These are phyloP conservation scores for Globisporangium uncinulatum DNA, from an alignment of 352 stramenopile species.

Conservation along the genomic window DNA sequence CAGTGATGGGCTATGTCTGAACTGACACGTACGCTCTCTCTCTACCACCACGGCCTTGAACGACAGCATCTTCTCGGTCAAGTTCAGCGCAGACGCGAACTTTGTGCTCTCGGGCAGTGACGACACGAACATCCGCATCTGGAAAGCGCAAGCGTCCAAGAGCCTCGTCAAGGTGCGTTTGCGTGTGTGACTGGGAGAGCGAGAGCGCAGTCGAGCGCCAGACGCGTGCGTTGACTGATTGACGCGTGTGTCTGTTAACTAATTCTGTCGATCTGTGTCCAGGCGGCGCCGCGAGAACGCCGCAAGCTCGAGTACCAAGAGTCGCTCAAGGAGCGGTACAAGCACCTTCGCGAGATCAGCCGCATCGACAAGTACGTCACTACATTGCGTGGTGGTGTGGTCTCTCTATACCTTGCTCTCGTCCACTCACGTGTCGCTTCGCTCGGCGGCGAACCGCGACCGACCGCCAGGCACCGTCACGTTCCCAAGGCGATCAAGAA, in stretches of 20 bases:
- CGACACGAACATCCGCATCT: constrained; percentile 99
- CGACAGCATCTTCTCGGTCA: constrained; percentile 74
- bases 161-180: constrained; percentile 88
- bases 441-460: background rate
- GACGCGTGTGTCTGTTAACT: background rate
- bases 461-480: constrained; percentile 81
- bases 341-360: constrained; percentile 93
- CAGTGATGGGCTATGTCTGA: background rate
- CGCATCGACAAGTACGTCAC: constrained; percentile 82
- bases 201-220: background rate
- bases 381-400: background rate
- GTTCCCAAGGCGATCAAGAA: constrained; percentile 99
- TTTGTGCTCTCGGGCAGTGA: constrained; percentile 98
- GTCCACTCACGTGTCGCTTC: too few relatives aligned
- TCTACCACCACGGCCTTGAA: background rate
- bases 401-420: too few relatives aligned
- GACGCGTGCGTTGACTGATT: background rate
- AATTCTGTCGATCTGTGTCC: background rate
- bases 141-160: constrained; percentile 96
- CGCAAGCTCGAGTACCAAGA: constrained; percentile 96
- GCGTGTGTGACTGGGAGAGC: too few relatives aligned
- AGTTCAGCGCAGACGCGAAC: constrained; percentile 86
- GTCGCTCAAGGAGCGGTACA: constrained; percentile 95
- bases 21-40: background rate
- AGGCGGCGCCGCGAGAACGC: constrained; percentile 71